Conservation (phyloP, 176 grass and related monocot genomes). For the Chrysopogon serrulatus region DNA sequence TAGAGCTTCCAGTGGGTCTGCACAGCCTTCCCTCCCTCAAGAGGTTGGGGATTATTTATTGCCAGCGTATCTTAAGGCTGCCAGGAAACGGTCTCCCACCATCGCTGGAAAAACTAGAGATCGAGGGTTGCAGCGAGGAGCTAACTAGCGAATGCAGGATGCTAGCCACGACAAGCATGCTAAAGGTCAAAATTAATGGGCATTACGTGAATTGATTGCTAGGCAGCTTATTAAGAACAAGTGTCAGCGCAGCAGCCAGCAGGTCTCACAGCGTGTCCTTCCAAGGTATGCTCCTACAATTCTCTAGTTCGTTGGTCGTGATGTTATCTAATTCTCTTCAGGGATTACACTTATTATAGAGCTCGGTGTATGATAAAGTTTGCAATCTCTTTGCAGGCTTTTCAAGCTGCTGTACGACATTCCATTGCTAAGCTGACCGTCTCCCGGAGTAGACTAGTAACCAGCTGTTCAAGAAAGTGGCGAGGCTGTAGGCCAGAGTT, state of each 20-base stretch:
- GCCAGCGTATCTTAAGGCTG: neutral
- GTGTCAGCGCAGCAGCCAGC: neutral
- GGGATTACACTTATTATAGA: neutral
- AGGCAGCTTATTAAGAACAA: neutral
- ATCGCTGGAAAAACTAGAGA: conserved; percentile 3
- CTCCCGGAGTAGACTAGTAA: neutral
- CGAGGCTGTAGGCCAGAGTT: too few relatives aligned
- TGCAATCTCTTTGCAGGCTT: neutral
- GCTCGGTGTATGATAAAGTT: neutral
- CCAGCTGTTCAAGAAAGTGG: neutral
- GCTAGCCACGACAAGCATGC: neutral
- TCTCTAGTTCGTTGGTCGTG: neutral
- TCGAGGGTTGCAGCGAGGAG: fast-evolving
- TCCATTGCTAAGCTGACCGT: neutral
- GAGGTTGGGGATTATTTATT: fast-evolving
- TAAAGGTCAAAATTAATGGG: neutral
- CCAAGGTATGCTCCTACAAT: neutral
- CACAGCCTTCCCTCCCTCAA: conserved; percentile 3
- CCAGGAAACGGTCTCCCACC: neutral
- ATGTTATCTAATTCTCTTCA: neutral
- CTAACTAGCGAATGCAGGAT: neutral
- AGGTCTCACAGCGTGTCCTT: neutral
- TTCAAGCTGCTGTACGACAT: neutral
- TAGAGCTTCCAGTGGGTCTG: neutral
- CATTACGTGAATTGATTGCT: neutral